Evolutionary conservation across 2,329 filamentous ascomycete species (phyloP), one percentile per base, ranked within the genome.

Genomic region (Ascochyta fabae): DNA sequence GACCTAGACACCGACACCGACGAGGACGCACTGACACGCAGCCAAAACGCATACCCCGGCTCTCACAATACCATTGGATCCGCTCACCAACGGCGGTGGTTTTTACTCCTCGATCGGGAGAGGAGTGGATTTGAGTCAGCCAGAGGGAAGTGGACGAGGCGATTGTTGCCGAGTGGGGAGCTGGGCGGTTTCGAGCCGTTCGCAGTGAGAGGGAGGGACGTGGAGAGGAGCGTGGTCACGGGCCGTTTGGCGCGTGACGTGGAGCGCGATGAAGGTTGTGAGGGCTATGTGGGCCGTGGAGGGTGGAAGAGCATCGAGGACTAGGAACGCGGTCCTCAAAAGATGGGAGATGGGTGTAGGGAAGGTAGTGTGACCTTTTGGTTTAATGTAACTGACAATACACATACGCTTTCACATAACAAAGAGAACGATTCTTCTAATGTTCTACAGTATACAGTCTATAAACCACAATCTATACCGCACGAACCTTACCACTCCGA

Each of bases 31-130:
- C 39, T 26, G 7, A 79, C 88, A 29, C 81, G 85, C 9, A 69
- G 70, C 3, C 84, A 82, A 9, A 91, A 91, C 64, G 86, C 88
- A 3, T 90, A 91, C 64, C 75, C 83, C 0, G 88, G 88, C 3
- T 85, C 88, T 0, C 78, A 65, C 0, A 90, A 91, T 64, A 84
- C 80, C 3, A 86, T 90, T 35, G 84, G 83, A 8, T 89, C 87
- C 34, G 77, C 90, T 3, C 83, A 90, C 62, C 87, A 90, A 69
- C 81, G 87, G 8, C 78, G 80, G 38, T 91, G 87, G 88, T 89
- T 84, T 55, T 65, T 89, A n/a, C 83, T 83, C 6, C 76, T 91
- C 1, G 88, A 90, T 64, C 78, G 85, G 9, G 68, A 65, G 24
- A 82, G 79, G 4, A 85, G 82, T 46, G 87, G 87, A 4, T 88